These are phyloP conservation scores for Plasmopara halstedii DNA, from an alignment of 352 stramenopile genomes.

Conservation along the genomic window DNA sequence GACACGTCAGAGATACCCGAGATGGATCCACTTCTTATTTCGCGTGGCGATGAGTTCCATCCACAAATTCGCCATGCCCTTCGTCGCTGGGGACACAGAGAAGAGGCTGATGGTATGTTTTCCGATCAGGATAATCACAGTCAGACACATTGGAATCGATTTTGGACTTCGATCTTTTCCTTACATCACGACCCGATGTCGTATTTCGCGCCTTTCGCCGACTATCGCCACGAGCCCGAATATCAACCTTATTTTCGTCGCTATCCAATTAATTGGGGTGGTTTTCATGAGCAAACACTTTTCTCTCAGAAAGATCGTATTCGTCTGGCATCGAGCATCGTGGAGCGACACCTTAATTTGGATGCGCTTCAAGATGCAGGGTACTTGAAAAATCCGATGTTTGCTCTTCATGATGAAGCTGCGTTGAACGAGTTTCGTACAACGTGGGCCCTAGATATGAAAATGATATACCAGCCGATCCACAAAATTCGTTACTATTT, in stretches of 20 bases:
- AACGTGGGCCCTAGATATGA: slow-evolving; percentile 55
- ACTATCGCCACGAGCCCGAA: slow-evolving; percentile 52
- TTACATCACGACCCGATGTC: slow-evolving; percentile 58
- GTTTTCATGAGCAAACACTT: slow-evolving; percentile 48
- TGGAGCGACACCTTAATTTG: slow-evolving; percentile 58
- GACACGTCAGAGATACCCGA: slow-evolving; percentile 35
- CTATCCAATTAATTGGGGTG: slow-evolving; percentile 55
- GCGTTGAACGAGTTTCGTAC: slow-evolving; percentile 49
- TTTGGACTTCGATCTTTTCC: slow-evolving; percentile 43
- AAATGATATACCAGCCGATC: slow-evolving; percentile 51
- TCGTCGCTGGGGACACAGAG: slow-evolving; percentile 54
- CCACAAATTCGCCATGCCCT: slow-evolving; percentile 35
- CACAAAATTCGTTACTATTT: slow-evolving; percentile 88
- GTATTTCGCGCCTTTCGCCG: slow-evolving; percentile 61
- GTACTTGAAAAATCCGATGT: slow-evolving; percentile 55
- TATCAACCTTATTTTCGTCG: slow-evolving; percentile 70
- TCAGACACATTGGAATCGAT: slow-evolving; percentile 26
- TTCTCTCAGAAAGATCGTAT: slow-evolving; percentile 76
- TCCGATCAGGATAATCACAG: slow-evolving; percentile 26
- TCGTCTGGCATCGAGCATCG: slow-evolving; percentile 46
- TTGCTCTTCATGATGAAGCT: slow-evolving; percentile 77
- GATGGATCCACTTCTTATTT: slow-evolving; percentile 57
- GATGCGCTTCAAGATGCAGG: slow-evolving; percentile 40
- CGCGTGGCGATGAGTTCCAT: slow-evolving; percentile 39
- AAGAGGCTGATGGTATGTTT: slow-evolving; percentile 57